Conservation (phyloP, 306 rosid species). For the Pachyrhizus erosus region DNA sequence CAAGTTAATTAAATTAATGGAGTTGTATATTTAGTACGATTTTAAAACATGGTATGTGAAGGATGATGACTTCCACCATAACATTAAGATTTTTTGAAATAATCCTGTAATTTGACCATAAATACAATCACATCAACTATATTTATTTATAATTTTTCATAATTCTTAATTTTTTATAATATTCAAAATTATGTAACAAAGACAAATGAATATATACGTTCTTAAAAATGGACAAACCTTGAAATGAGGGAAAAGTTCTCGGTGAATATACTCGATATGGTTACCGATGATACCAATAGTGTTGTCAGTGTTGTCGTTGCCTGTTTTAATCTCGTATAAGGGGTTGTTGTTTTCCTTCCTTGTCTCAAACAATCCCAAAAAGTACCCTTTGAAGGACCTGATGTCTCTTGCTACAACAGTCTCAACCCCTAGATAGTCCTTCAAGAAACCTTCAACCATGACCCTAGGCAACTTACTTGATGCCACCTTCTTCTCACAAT, state of each 20-base stretch:
- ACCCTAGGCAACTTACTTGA: slow-evolving; percentile 63
- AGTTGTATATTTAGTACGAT: background rate
- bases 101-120: background rate
- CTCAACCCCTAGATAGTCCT: slow-evolving; percentile 65
- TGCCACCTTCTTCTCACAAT: slow-evolving; percentile 56
- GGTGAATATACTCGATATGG: slow-evolving; percentile 46
- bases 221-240: slow-evolving; percentile 48
- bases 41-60: background rate
- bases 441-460: slow-evolving; percentile 72
- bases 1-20: background rate
- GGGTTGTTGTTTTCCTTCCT: background rate
- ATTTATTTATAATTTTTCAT: background rate
- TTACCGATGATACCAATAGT: slow-evolving; percentile 45
- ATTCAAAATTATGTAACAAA: background rate
- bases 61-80: background rate
- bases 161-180: background rate
- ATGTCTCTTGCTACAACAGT: slow-evolving; percentile 66
- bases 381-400: slow-evolving; percentile 58
- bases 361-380: slow-evolving; percentile 63
- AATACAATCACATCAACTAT: background rate
- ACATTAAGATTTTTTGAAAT: background rate
- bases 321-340: slow-evolving; percentile 10
- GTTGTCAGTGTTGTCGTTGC: background rate
- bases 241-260: slow-evolving; percentile 52
- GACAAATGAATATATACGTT: background rate